These are phyloP conservation scores for Xylariaceae sp. DNA, from an alignment of 2,329 filamentous ascomycete species.

Conservation along the genomic window DNA sequence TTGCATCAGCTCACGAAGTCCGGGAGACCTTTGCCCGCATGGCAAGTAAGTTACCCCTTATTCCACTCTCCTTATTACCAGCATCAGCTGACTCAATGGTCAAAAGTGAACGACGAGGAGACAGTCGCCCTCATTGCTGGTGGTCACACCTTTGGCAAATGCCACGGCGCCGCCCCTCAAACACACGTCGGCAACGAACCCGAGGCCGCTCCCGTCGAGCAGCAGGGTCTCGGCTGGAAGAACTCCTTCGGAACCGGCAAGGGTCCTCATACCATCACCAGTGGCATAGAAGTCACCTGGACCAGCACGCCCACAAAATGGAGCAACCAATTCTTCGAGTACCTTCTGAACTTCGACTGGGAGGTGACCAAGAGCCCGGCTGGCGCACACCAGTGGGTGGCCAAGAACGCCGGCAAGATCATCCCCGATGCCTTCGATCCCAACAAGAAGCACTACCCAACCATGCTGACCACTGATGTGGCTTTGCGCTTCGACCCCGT, in stretches of 20 bases:
- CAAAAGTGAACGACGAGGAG: slow-evolving; percentile 66
- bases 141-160: slow-evolving; percentile 76
- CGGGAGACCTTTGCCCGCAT: slow-evolving; percentile 70
- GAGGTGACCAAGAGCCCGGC: slow-evolving; percentile 69
- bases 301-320: slow-evolving; percentile 70
- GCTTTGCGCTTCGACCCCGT: slow-evolving; percentile 64
- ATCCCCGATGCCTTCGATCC: slow-evolving; percentile 68
- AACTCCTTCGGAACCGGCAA: slow-evolving; percentile 61
- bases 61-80: neutral
- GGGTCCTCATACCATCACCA: slow-evolving; percentile 68
- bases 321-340: slow-evolving; percentile 69
- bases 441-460: slow-evolving; percentile 67
- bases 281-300: slow-evolving; percentile 74
- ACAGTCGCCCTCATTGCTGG: slow-evolving; percentile 74
- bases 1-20: slow-evolving; percentile 66
- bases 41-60: slow-evolving; percentile 45
- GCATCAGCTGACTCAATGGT: slow-evolving; percentile 1
- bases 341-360: slow-evolving; percentile 75
- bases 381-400: slow-evolving; percentile 72
- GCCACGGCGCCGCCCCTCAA: slow-evolving; percentile 63
- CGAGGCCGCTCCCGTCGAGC: slow-evolving; percentile 56
- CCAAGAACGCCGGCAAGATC: slow-evolving; percentile 60
- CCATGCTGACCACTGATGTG: slow-evolving; percentile 72
- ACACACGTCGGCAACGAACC: slow-evolving; percentile 64
- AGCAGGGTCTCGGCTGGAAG: slow-evolving; percentile 68